phyloP scores from a whole-genome alignment of 345 rosid genomes.

The Erucastrum elatum region DNA sequence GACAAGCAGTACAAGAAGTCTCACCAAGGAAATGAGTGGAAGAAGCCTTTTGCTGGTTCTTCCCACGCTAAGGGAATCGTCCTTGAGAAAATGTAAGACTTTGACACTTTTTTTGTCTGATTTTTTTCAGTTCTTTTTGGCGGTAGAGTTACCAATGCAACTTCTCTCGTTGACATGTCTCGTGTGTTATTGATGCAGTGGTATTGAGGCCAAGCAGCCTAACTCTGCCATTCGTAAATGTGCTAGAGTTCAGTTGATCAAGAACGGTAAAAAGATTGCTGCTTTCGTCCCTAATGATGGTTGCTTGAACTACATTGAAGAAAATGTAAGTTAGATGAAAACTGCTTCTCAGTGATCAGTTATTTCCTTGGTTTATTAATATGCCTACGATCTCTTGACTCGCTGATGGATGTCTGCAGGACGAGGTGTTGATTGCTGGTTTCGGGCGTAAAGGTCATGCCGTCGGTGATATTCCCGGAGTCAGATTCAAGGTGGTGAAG shows the following conservation, averaged over 20 bases:
- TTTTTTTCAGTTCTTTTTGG: neutral
- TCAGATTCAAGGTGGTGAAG: constrained; percentile 75
- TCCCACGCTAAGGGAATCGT: constrained; percentile 76
- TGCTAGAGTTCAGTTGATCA: constrained; percentile 92
- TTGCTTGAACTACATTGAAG: constrained; percentile 94
- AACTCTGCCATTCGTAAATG: constrained; percentile 97
- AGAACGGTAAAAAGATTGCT: constrained; percentile 93
- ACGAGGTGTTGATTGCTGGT: constrained; percentile 71
- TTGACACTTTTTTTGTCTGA: too few relatives aligned
- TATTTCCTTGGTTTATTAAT: neutral
- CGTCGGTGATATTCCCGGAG: constrained; percentile 79
- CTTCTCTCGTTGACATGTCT: too few relatives aligned
- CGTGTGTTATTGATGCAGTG: constrained; percentile 63
- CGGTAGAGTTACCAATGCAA: too few relatives aligned
- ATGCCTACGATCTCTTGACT: neutral
- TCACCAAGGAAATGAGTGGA: constrained; percentile 87
- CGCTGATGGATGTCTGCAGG: constrained; percentile 36
- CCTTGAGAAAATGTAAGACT: constrained; percentile 63
- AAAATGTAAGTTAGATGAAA: constrained; percentile 50
- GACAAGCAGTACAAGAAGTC: constrained; percentile 89
- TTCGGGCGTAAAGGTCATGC: constrained; percentile 64
- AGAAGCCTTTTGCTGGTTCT: constrained; percentile 68
- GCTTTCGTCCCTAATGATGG: constrained; percentile 97
- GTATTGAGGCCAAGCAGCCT: constrained; percentile 98
- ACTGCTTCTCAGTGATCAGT: neutral